Percentiles rank a stretch among this genome's conserved stretches.
Conservation (phyloP, 2,329 filamentous ascomycete species). For the Microcyclosporella mali region DNA sequence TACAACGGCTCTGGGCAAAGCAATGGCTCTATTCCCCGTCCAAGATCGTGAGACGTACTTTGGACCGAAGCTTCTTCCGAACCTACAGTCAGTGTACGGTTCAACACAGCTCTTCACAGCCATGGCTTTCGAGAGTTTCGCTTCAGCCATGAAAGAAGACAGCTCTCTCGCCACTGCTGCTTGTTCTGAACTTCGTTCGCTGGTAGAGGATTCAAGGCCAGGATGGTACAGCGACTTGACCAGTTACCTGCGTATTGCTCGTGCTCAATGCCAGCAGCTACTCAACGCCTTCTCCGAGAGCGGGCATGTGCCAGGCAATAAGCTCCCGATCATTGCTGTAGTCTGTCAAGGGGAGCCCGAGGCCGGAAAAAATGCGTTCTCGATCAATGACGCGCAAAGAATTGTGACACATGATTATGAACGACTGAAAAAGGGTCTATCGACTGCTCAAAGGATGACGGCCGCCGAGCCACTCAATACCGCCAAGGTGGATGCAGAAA, state of each 20-base stretch:
- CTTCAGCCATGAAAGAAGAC: slow-evolving; percentile 47
- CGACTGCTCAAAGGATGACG: slow-evolving; percentile 80
- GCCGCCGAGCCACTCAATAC: slow-evolving; percentile 73
- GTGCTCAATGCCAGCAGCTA: slow-evolving; percentile 85
- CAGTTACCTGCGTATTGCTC: slow-evolving; percentile 79
- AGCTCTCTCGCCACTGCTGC: slow-evolving; percentile 54
- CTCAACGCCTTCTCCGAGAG: slow-evolving; percentile 88
- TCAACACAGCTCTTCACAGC: slow-evolving; percentile 80
- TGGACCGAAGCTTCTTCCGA: slow-evolving; percentile 58
- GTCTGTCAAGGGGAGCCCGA: slow-evolving; percentile 90
- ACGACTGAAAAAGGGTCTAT: slow-evolving; percentile 78
- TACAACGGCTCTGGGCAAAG: slow-evolving; percentile 75
- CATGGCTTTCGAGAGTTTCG: slow-evolving; percentile 84
- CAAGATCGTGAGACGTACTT: slow-evolving; percentile 55
- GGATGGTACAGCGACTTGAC: slow-evolving; percentile 82
- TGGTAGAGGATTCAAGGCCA: slow-evolving; percentile 77
- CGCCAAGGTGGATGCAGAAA: slow-evolving; percentile 62
- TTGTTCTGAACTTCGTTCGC: slow-evolving; percentile 59
- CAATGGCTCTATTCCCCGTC: slow-evolving; percentile 70
- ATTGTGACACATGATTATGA: slow-evolving; percentile 82
- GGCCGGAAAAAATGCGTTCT: slow-evolving; percentile 89
- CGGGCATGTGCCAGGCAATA: slow-evolving; percentile 69
- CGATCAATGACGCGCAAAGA: slow-evolving; percentile 78
- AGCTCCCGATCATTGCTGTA: slow-evolving; percentile 75
- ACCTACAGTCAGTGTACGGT: slow-evolving; percentile 66